A percentile compares a stretch with the other conserved stretches of the same genome.
Conservation (phyloP, 129 eudicot species). For the Flaveria trinervia region DNA sequence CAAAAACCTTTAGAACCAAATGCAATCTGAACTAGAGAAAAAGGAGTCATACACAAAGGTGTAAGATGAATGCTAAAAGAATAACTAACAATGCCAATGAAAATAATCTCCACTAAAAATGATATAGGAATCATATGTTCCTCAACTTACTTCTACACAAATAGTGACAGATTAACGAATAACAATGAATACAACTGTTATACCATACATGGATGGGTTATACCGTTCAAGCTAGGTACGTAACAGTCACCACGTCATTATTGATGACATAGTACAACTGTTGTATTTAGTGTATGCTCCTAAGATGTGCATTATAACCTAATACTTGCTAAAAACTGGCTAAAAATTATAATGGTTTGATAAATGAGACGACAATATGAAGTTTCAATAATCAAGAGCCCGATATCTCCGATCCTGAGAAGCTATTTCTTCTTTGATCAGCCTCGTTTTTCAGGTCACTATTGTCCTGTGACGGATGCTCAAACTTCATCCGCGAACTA, state of each 20-base stretch:
- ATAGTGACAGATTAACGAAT: not conserved
- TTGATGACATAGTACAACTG: conserved; percentile 18
- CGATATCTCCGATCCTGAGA: conserved; percentile 57
- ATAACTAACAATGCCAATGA: conserved; percentile 5
- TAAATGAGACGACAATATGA: not conserved
- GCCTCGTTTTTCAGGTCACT: conserved; percentile 44
- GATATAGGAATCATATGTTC: conserved; percentile 6
- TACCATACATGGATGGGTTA: not conserved
- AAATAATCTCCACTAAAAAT: not conserved
- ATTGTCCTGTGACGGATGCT: conserved; percentile 38
- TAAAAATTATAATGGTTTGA: conserved; percentile 14
- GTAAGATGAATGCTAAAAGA: not conserved
- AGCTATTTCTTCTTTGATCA: conserved; percentile 51
- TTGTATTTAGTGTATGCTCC: not conserved
- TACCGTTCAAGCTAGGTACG: not conserved
- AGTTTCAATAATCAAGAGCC: conserved; percentile 28
- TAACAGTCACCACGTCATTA: not conserved
- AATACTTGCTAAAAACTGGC: conserved; percentile 22
- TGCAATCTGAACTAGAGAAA: not conserved
- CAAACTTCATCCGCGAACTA: conserved; percentile 52
- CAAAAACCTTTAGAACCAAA: not conserved
- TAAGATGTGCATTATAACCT: conserved; percentile 29
- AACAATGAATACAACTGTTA: not conserved
- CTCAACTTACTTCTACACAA: not conserved
- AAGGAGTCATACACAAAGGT: not conserved